Evolutionary conservation across 1,139 yeast species (phyloP).

Genomic region (Magnusiomyces magnusii): DNA sequence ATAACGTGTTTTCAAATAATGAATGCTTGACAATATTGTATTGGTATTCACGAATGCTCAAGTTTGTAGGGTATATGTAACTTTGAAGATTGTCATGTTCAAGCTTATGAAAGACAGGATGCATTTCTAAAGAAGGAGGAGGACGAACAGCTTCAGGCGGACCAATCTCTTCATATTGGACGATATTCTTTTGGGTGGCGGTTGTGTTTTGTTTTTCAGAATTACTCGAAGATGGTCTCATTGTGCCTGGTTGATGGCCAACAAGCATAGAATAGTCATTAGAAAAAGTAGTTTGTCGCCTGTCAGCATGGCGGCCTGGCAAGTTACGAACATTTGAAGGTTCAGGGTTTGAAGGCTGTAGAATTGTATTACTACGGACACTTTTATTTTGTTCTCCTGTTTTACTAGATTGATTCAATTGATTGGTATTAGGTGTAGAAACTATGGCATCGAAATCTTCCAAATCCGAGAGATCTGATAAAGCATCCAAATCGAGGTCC

Average conservation of each 20-base stretch:
- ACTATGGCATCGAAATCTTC: neutral
- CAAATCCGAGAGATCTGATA: neutral
- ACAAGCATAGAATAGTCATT: constrained; percentile 1
- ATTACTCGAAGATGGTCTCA: neutral
- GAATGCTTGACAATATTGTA: constrained; percentile 68
- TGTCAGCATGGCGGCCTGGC: neutral
- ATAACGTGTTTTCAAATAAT: constrained; percentile 63
- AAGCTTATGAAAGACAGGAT: constrained; percentile 35
- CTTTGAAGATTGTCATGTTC: constrained; percentile 39
- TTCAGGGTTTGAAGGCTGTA: neutral
- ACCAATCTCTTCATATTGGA: neutral
- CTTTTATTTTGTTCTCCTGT: too few species aligned
- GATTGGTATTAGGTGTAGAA: too few species aligned
- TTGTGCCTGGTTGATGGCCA: constrained; percentile 6
- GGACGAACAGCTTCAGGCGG: neutral
- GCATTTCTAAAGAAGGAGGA: neutral
- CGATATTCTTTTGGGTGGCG: neutral
- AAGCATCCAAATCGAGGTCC: neutral
- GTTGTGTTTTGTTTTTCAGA: too few species aligned
- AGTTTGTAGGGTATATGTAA: constrained; percentile 79
- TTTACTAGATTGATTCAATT: too few species aligned
- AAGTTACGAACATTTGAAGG: neutral
- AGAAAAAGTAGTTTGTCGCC: constrained; percentile 4
- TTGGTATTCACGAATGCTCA: constrained; percentile 82
- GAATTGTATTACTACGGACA: neutral